These are phyloP conservation scores for Grosmannia penicillata DNA, from an alignment of 2,329 filamentous ascomycete genomes.

Conservation along the genomic window DNA sequence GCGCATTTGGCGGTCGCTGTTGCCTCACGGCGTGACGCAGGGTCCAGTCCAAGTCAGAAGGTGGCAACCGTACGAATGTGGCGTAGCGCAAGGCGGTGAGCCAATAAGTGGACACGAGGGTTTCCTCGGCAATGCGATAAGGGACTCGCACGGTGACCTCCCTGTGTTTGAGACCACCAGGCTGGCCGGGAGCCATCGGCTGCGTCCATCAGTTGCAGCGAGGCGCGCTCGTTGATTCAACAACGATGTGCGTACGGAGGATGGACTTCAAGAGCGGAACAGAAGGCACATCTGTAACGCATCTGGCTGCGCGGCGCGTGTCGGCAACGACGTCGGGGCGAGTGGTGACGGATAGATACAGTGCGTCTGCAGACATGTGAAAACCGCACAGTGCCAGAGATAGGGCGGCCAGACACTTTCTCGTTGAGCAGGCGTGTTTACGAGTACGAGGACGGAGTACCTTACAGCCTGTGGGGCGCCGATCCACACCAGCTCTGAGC, in stretches of 20 bases:
- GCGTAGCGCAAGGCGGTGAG: slow-evolving; percentile 13
- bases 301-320: too few relatives aligned
- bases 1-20: slow-evolving; percentile 12
- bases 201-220: background rate
- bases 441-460: too few relatives aligned
- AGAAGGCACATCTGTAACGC: too few relatives aligned
- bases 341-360: too few relatives aligned
- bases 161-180: background rate
- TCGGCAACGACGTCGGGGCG: too few relatives aligned
- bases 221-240: too few relatives aligned
- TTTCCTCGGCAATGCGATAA: slow-evolving; percentile 17
- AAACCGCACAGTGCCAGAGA: too few relatives aligned
- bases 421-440: too few relatives aligned
- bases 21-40: slow-evolving; percentile 12
- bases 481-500: slow-evolving; percentile 1
- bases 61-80: slow-evolving; percentile 9
- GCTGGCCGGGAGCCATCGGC: background rate
- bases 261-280: too few relatives aligned
- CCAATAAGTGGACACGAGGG: slow-evolving; percentile 14
- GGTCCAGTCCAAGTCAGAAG: slow-evolving; percentile 6
- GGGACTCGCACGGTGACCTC: slow-evolving; percentile 10
- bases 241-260: too few relatives aligned
- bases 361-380: background rate
- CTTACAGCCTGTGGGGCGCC: too few relatives aligned
- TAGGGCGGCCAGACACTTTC: too few relatives aligned